Evolutionary conservation across 2,329 filamentous ascomycete genomes (phyloP), one percentile per base, ranked within the genome.

Genomic region (Fusarium verticillioides): DNA sequence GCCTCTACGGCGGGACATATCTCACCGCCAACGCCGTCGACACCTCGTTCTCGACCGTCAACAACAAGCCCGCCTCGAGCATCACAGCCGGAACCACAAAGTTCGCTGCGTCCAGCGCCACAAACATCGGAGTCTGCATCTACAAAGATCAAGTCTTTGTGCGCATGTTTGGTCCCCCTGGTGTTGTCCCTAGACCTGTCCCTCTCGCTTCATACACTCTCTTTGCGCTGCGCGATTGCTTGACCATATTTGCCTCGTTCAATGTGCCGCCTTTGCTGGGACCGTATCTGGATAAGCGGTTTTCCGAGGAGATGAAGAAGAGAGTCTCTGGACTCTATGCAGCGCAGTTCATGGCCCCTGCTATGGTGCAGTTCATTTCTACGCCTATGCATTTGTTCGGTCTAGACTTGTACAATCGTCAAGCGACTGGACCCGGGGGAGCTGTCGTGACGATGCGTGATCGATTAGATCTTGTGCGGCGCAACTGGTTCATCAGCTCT

Each of bases 201-300:
- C 91, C 93, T 0, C 82, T 90, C 37, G 85, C 92, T 4, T 93
- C 91, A 13, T 96, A 95, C 82, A 85, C 87, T 2, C 89, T 97
- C 64, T 98, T 97, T 85, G 91, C 93, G 7, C 79, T 92, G 62
- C 91, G 95, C 76, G 95, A 98, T 84, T 94, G 92, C 82, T 84
- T 97, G 70, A 97, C 95, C 58, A 95, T 97, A 77, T 97, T 97
- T 81, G 94, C 94, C 9, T 94, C 91, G 18, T 98, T 98, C 87
- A 98, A 98, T 80, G 85, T 97, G 5, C 96, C 96, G 1, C 89
- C 94, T 0, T 79, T 96, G 4, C 86, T 98, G 15, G 94, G 93
- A 0, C 94, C 94, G 0, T 82, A 85, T 10, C 84, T 97, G 26
- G 89, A 87, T 19, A 83, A 87, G 23, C 84, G 86, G 34, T 78